phyloP scores from a whole-genome alignment of 768 basidiomycete genomes.

The Suillus bovinus region DNA sequence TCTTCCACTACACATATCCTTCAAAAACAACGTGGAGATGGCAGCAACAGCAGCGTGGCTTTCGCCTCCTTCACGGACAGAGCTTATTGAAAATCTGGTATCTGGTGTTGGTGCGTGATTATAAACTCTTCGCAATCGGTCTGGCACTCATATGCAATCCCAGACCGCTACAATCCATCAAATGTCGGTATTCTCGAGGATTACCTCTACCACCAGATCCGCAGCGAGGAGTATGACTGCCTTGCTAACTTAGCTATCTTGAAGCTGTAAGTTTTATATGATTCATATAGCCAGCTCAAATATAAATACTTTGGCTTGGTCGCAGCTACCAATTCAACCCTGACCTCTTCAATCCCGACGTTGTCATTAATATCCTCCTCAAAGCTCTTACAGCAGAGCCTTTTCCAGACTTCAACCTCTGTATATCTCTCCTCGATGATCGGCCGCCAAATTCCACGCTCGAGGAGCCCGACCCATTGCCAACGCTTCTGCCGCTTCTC shows the following conservation, averaged over 20 bases:
- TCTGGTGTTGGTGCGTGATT: conserved; percentile 77
- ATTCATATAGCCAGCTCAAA: conserved; percentile 1
- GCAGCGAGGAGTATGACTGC: conserved; percentile 89
- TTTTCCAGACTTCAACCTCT: conserved; percentile 92
- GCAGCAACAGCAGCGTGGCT: conserved; percentile 62
- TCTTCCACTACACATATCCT: neutral
- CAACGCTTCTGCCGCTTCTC: conserved; percentile 66
- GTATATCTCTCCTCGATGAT: conserved; percentile 89
- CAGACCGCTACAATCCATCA: conserved; percentile 96
- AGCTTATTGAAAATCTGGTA: conserved; percentile 88
- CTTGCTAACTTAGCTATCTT: conserved; percentile 94
- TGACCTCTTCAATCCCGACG: conserved; percentile 88
- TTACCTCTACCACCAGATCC: conserved; percentile 93
- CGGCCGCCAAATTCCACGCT: conserved; percentile 49
- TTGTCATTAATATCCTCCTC: conserved; percentile 92
- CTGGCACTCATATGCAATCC: conserved; percentile 8
- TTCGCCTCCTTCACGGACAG: conserved; percentile 74
- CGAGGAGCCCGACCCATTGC: conserved; percentile 83
- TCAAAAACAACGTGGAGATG: conserved; percentile 20
- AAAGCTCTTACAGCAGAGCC: conserved; percentile 86
- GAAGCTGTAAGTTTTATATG: conserved; percentile 64
- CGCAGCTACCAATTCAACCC: conserved; percentile 94
- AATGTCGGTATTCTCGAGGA: conserved; percentile 94
- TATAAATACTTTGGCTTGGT: conserved; percentile 6
- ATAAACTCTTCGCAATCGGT: conserved; percentile 1